These are phyloP conservation scores for Fraxinus velutina DNA, from an alignment of 305 asterid species.

Conservation along the genomic window DNA sequence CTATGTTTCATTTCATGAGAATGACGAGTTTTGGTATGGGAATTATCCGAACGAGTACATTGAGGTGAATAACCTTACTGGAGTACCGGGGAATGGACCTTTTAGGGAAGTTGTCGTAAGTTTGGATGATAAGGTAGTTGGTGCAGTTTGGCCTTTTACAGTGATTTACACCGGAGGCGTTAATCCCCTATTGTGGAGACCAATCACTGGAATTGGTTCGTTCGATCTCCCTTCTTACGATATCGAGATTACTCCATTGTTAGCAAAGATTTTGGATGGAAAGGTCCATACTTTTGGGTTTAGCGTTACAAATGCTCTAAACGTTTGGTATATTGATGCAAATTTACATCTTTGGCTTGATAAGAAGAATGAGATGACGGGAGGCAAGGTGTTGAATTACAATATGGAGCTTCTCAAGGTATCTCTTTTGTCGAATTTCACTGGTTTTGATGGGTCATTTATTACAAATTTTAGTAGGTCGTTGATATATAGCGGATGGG, in stretches of 20 bases:
- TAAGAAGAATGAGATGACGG: slow-evolving; percentile 35
- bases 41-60: slow-evolving; percentile 69
- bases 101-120: slow-evolving; percentile 71
- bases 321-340: slow-evolving; percentile 86
- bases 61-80: slow-evolving; percentile 44
- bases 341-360: slow-evolving; percentile 95
- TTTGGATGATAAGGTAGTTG: slow-evolving; percentile 46
- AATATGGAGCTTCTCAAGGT: slow-evolving; percentile 30
- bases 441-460: slow-evolving; percentile 64
- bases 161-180: slow-evolving; percentile 86
- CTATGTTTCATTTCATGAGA: slow-evolving; percentile 81
- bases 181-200: slow-evolving; percentile 83
- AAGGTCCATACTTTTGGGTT: slow-evolving; percentile 50
- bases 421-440: slow-evolving; percentile 39
- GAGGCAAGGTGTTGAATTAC: slow-evolving; percentile 49
- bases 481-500: slow-evolving; percentile 48
- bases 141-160: slow-evolving; percentile 82
- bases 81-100: slow-evolving; percentile 65
- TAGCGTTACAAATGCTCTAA: slow-evolving; percentile 65
- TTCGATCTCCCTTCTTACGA: slow-evolving; percentile 81
- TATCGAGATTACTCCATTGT: slow-evolving; percentile 67
- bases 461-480: slow-evolving; percentile 47
- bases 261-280: slow-evolving; percentile 62
- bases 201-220: slow-evolving; percentile 73
- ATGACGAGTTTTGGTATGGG: slow-evolving; percentile 78